Conservation (phyloP, 2,329 filamentous ascomycete species). For the Calonectria pteridis region DNA sequence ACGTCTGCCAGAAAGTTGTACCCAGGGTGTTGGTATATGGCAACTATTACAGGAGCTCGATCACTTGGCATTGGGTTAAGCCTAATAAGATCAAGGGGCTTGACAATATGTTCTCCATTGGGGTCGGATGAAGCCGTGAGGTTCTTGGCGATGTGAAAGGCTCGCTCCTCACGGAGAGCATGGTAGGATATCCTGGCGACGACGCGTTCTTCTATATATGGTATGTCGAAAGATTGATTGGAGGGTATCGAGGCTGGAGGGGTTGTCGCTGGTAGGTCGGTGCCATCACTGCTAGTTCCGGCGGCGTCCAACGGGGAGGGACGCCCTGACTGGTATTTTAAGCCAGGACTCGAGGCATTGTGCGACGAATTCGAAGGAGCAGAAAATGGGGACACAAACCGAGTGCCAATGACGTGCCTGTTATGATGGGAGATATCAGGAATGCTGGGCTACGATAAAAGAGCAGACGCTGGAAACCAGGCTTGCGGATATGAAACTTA, state of each 20-base stretch:
- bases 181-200: conserved; percentile 88
- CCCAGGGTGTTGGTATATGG: conserved; percentile 85
- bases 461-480: neutral
- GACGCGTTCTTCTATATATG: conserved; percentile 73
- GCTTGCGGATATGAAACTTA: conserved; percentile 48
- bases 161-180: conserved; percentile 84
- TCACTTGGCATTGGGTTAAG: conserved; percentile 77
- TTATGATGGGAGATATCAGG: conserved; percentile 24
- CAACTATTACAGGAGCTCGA: conserved; percentile 78
- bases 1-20: conserved; percentile 78
- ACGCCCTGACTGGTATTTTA: conserved; percentile 58
- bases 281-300: conserved; percentile 48
- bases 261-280: conserved; percentile 56
- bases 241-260: conserved; percentile 49
- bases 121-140: conserved; percentile 80
- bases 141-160: conserved; percentile 84
- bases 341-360: conserved; percentile 58
- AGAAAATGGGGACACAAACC: conserved; percentile 64
- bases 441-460: conserved; percentile 22
- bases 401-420: conserved; percentile 77
- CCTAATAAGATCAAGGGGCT: conserved; percentile 83
- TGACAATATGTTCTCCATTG: conserved; percentile 80
- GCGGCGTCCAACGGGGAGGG: conserved; percentile 58
- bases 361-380: conserved; percentile 61
- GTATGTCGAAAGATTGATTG: conserved; percentile 58